Evolutionary conservation across 192 early-diverging fungal genomes (phyloP), one percentile per base, ranked within the genome.

Genomic region (Coemansia pectinata): DNA sequence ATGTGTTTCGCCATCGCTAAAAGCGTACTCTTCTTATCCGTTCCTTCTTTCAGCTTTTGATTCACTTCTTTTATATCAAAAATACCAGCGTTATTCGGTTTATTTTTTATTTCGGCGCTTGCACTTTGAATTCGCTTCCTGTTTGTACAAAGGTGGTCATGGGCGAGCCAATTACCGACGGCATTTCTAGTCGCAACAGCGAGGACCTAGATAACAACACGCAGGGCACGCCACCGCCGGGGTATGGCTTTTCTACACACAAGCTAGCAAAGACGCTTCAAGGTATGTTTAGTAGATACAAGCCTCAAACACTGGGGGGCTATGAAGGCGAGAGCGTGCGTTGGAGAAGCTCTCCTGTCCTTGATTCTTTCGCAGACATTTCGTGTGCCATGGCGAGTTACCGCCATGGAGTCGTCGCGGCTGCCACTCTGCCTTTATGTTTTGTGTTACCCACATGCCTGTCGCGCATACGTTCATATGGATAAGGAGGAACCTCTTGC

Each of bases 81-180:
- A 36, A 36, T 36, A 36, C 12, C 4, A 31, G 29, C 15, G 3
- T 42, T 55, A 45, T 44, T 27, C 3, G 2, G n/a, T 5, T 59
- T 44, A 23, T 42, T 67, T 60, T 21, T 45, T 60, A 27, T 58
- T 36, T 12, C 41, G 12, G 21, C 25, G 59, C 38, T 19, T 59
- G 34, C 6, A 31, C 14, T 34, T 14, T 39, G 36, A 61, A 61
- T 61, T 61, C 8, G 19, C 38, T 39, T 44, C 9, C 33, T 36
- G 2, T 5, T 57, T 42, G 14, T 40, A 33, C 33, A 31, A 25
- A 36, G 42, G 34, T n/a, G 21, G 29, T 23, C 69, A 81, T 81
- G 78, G 66, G 73, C 33, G 78, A 81, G 48, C 73, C 81, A 67
- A 84, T 84, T 76, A 84, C 81, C 5, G 81, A 84, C 66, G 81